Conservation (phyloP, 768 basidiomycete species). For the Kwoniella botswanensis region DNA sequence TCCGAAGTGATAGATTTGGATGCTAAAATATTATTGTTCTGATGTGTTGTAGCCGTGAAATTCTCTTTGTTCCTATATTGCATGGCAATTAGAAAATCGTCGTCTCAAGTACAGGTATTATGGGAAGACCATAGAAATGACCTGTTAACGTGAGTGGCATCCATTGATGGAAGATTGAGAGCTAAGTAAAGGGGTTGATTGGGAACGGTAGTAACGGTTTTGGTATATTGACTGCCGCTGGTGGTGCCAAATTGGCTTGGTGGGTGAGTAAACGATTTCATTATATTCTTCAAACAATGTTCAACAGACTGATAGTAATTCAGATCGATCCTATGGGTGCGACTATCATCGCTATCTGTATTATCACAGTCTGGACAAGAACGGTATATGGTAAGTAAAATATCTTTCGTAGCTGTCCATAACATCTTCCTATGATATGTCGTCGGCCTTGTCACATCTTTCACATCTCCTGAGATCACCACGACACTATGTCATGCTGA, state of each 20-base stretch:
- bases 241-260: slow-evolving; percentile 60
- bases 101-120: slow-evolving; percentile 90
- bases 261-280: slow-evolving; percentile 65
- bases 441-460: no score
- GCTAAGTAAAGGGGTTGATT: no score
- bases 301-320: background rate
- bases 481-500: background rate
- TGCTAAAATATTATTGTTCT: no score
- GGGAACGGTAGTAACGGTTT: slow-evolving; percentile 42
- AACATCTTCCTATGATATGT: no score
- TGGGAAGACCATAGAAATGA: slow-evolving; percentile 98
- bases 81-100: slow-evolving; percentile 73
- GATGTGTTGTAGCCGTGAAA: slow-evolving; percentile 61
- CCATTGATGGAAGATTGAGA: no score
- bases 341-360: slow-evolving; percentile 58
- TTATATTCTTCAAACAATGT: no score
- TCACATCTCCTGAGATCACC: no score
- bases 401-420: background rate
- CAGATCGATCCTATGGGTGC: slow-evolving; percentile 56
- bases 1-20: no score
- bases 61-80: slow-evolving; percentile 86
- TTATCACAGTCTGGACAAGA: slow-evolving; percentile 75
- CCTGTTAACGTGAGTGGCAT: slow-evolving; percentile 71
- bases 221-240: slow-evolving; percentile 59
- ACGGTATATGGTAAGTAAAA: slow-evolving; percentile 67